Evolutionary conservation across 257 asterid species (phyloP), one percentile per base, ranked within the genome.

Genomic region (Nicotiana paniculata): DNA sequence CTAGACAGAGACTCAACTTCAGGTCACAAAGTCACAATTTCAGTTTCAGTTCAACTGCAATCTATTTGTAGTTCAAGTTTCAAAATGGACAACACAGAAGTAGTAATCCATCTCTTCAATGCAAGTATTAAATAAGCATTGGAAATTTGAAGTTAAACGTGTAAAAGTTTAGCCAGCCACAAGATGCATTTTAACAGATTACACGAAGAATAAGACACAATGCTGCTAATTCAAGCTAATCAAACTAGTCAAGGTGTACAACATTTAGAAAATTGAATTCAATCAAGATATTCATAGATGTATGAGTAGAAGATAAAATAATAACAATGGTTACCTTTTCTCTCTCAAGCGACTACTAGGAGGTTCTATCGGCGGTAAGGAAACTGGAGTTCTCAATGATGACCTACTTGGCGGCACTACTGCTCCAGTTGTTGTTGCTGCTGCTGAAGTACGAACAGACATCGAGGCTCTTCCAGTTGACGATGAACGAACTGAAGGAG

Each of bases 381-480:
- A 28, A 79, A 86, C 90, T 33, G 92, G 90, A 86, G 93, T 88
- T 84, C 85, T 90, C 87, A 94, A 70, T 9, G 98, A 88, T 78
- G 97, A 48, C 88, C 89, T 92, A 86, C 90, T 90, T 64, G 90
- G 91, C 61, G 93, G 98, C 82, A 87, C 91, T 58, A 80, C 92
- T 58, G 90, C 64, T 53, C 77, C 76, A 24, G 83, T 15, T 64
- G 83, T 35, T 1, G 83, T 57, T 81, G 89, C 70, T 75, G 95
- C 43, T 67, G 80, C 89, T 26, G 80, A 75, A 1, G 98, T 75
- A 85, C 98, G 99, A 64, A 90, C 97, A 87, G 99, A 90, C 88
- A 90, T 85, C 33, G 99, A 93, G 82, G 98, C 63, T 85, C 99
- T 91, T 88, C 99, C 99, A 79, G 97, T 97, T 51, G 99, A 96